Percentiles rank a stretch among this genome's conserved stretches.
Conservation (phyloP, 1,139 yeast species). For the Arxiozyma telluris region DNA sequence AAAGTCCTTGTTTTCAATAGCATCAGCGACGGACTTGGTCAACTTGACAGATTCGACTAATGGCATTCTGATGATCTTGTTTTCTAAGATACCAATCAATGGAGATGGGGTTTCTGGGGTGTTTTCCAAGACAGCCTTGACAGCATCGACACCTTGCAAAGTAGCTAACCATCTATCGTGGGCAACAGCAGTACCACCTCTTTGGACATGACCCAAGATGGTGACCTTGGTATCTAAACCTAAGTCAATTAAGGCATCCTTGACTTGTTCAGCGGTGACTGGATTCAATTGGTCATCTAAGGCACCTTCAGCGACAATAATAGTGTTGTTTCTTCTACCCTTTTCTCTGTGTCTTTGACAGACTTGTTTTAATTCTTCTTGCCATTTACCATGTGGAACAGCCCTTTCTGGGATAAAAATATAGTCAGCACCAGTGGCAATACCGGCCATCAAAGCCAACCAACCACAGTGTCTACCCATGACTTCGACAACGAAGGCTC, state of each 20-base stretch:
- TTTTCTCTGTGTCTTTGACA: slow-evolving; percentile 56
- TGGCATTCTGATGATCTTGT: slow-evolving; percentile 60
- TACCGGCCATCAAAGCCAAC: slow-evolving; percentile 77
- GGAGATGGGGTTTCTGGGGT: slow-evolving; percentile 70
- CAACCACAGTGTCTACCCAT: slow-evolving; percentile 90
- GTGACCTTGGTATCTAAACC: slow-evolving; percentile 75
- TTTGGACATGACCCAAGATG: slow-evolving; percentile 73
- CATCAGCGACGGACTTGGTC: slow-evolving; percentile 63
- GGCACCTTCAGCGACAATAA: slow-evolving; percentile 81
- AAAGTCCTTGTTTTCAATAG: slow-evolving; percentile 50
- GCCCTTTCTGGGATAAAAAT: slow-evolving; percentile 78
- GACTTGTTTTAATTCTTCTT: slow-evolving; percentile 55
- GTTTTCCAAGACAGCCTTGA: slow-evolving; percentile 60
- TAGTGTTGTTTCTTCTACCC: slow-evolving; percentile 73
- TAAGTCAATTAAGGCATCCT: slow-evolving; percentile 57
- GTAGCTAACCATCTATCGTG: slow-evolving; percentile 70
- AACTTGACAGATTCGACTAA: slow-evolving; percentile 63
- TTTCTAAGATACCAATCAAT: slow-evolving; percentile 64
- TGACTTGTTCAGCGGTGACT: slow-evolving; percentile 57
- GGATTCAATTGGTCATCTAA: slow-evolving; percentile 57
- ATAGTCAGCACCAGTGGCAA: slow-evolving; percentile 74
- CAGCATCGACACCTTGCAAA: slow-evolving; percentile 77
- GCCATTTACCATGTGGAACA: slow-evolving; percentile 51
- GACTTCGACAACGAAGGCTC: slow-evolving; percentile 81
- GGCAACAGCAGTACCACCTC: slow-evolving; percentile 83